Evolutionary conservation across 768 basidiomycete genomes (phyloP), one percentile per base, ranked within the genome.

Genomic region (Galerina sulciceps): DNA sequence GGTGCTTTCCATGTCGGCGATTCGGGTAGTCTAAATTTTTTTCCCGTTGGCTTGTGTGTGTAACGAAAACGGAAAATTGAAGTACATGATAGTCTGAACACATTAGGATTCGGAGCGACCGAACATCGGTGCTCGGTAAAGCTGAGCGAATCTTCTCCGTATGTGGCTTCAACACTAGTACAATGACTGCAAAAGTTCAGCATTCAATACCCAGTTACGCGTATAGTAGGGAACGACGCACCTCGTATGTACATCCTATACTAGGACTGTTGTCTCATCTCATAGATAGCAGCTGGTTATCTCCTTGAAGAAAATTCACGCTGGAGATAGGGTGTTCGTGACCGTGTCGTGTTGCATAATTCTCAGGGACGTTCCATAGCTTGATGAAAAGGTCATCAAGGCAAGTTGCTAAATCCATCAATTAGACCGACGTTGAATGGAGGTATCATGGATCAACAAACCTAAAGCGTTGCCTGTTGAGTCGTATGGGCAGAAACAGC

Each of bases 261-360:
- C 77, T 64, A 90, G 78, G 55, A 96, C 91, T 90, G 74, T 85
- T 83, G 72, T 96, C 94, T 70, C 94, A 80, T 72, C 94, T 94
- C 1, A 93, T 90, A 51, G 90, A 93, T 62, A 95, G 87, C 58
- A 96, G 82, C 63, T 81, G 83, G 69, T 90, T 89, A 69, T 94
- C 94, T 50, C 88, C 87, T 0, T 93, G 93, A 67, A 94, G 80
- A 70, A 96, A 96, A 17, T 88, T 84, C 1, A 89, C 93, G 23
- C 87, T 86, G 10, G 94, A 95, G 49, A 96, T 90, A 11, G 91
- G 86, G 72, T 96, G 94, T 71, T 96, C 94, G 67, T 96, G 94
- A 6, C 94, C 94, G 55, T 88, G 86, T 48, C 96, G 78, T 2
- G 94, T 94, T 74, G 91, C 91, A 57, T 81, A 81, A 71, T 93